Percentiles rank a stretch among this genome's conserved stretches.
These are phyloP conservation scores for Acidomyces sp. DNA, from an alignment of 495 filamentous ascomycete genomes.

Conservation along the genomic window DNA sequence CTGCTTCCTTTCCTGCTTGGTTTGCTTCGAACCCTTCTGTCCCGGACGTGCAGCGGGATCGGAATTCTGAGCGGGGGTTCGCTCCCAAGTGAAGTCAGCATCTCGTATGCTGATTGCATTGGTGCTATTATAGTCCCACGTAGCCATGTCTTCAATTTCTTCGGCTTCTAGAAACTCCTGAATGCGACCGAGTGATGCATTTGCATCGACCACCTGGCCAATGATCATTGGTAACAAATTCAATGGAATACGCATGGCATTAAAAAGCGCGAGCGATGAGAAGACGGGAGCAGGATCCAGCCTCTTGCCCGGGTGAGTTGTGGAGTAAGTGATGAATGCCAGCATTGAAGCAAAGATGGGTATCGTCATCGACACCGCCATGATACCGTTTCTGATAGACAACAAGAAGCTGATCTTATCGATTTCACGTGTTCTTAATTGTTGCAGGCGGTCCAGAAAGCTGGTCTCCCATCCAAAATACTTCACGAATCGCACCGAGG, in stretches of 20 bases:
- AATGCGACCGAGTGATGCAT: slow-evolving; percentile 68
- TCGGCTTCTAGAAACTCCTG: slow-evolving; percentile 78
- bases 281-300: slow-evolving; percentile 63
- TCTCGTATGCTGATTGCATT: slow-evolving; percentile 58
- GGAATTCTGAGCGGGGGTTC: slow-evolving; percentile 43
- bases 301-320: slow-evolving; percentile 55
- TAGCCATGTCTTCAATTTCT: slow-evolving; percentile 64
- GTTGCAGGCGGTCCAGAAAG: slow-evolving; percentile 62
- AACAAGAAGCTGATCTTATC: slow-evolving; percentile 64
- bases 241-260: slow-evolving; percentile 74
- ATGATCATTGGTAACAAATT: slow-evolving; percentile 82
- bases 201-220: slow-evolving; percentile 77
- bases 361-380: slow-evolving; percentile 56
- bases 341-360: slow-evolving; percentile 92
- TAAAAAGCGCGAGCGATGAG: slow-evolving; percentile 87
- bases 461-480: slow-evolving; percentile 88
- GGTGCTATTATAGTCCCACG: slow-evolving; percentile 45
- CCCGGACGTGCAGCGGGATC: slow-evolving; percentile 31
- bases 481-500: slow-evolving; percentile 87
- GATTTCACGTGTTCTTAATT: slow-evolving; percentile 64
- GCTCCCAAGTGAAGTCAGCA: slow-evolving; percentile 90
- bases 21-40: slow-evolving; percentile 19
- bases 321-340: slow-evolving; percentile 81
- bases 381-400: slow-evolving; percentile 70
- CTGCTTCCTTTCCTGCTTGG: slow-evolving; percentile 27